Percentiles rank a stretch among this genome's conserved stretches.
These are phyloP conservation scores for Starmerella sp. DNA, from an alignment of 805 yeast species.

Conservation along the genomic window DNA sequence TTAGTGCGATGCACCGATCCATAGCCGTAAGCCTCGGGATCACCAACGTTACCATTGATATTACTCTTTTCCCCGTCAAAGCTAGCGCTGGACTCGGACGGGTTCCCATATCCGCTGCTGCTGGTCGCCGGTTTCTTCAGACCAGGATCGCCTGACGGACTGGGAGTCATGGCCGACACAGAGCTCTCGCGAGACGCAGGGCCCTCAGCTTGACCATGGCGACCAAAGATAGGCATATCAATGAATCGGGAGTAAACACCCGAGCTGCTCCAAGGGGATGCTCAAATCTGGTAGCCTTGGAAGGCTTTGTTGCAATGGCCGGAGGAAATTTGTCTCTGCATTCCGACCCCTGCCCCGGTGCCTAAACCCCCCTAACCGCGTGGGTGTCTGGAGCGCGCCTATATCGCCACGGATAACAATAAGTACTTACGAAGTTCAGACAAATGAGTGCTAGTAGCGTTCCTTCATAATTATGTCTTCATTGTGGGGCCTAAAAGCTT, in stretches of 20 bases:
- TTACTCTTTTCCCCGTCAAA: not conserved
- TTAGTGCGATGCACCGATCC: not conserved
- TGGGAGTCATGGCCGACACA: not conserved
- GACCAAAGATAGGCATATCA: not conserved
- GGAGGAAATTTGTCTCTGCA: not conserved
- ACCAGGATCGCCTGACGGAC: not conserved
- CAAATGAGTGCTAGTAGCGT: too few relatives aligned
- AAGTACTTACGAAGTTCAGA: not conserved
- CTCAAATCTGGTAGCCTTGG: not conserved
- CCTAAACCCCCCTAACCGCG: too few relatives aligned
- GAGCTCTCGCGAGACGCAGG: not conserved
- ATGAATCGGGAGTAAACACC: not conserved
- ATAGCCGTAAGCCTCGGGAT: not conserved
- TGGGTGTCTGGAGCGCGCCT: not conserved
- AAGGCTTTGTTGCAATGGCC: not conserved
- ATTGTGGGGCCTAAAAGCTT: too few relatives aligned
- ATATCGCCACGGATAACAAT: not conserved
- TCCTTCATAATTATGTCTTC: too few relatives aligned
- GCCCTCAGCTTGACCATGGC: not conserved
- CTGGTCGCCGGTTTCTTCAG: not conserved
- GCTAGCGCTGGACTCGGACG: not conserved
- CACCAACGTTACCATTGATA: not conserved
- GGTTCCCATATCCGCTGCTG: not conserved
- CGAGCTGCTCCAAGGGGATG: not conserved
- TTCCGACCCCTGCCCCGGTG: not conserved